Conservation (phyloP, 192 early-diverging fungal genomes). For the Dispira simplex region DNA sequence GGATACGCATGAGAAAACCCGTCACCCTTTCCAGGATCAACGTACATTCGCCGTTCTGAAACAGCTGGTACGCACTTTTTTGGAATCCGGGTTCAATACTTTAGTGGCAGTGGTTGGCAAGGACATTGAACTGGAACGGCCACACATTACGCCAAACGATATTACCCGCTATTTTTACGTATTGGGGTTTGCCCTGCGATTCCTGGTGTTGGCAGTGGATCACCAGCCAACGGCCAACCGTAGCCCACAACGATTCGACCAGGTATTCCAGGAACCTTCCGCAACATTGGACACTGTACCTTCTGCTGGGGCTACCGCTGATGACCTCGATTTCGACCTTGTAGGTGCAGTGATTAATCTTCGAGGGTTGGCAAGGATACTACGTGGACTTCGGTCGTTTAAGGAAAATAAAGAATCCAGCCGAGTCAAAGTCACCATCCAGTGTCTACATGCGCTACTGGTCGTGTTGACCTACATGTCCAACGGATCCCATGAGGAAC, state of each 20-base stretch:
- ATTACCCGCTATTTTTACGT: conserved; percentile 20
- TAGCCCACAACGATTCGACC: background rate
- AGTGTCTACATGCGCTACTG: conserved; percentile 1
- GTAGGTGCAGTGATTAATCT: background rate
- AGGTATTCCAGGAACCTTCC: background rate
- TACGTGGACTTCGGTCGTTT: background rate
- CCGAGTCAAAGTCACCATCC: background rate
- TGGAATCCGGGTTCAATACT: conserved; percentile 28
- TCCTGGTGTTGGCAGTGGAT: background rate
- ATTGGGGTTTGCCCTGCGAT: conserved; percentile 24
- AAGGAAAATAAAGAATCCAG: background rate
- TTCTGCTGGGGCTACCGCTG: background rate
- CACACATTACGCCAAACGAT: conserved; percentile 15
- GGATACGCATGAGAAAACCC: conserved; percentile 5
- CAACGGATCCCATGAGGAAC: background rate
- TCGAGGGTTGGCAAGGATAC: background rate
- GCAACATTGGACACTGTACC: background rate
- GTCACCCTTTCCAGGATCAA: conserved; percentile 13
- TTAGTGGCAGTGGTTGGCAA: conserved; percentile 22
- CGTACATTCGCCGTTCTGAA: conserved; percentile 18
- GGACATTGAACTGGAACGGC: conserved; percentile 13
- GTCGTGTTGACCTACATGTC: background rate
- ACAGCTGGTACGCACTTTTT: conserved; percentile 19
- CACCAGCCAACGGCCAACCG: background rate
- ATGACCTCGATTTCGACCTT: background rate